Conservation (phyloP, 805 yeast species). For the Pichia insulana region DNA sequence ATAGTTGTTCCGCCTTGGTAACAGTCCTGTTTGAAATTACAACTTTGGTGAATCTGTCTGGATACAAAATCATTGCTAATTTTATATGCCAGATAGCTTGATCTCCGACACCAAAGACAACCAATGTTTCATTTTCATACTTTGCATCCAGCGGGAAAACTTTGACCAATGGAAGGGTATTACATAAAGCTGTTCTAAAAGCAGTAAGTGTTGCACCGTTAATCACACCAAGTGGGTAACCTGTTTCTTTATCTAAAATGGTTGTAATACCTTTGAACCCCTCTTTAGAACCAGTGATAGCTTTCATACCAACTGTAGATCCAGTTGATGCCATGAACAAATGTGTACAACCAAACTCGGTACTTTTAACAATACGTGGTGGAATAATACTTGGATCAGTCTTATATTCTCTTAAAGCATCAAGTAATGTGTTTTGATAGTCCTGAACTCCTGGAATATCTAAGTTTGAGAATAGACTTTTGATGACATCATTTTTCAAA, state of each 20-base stretch:
- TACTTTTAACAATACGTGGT: conserved; percentile 39
- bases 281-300: conserved; percentile 45
- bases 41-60: conserved; percentile 30
- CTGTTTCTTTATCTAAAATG: conserved; percentile 42
- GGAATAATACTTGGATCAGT: conserved; percentile 42
- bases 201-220: conserved; percentile 57
- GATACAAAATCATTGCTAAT: conserved; percentile 34
- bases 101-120: conserved; percentile 52
- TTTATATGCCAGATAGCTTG: conserved; percentile 60
- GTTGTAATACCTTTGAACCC: conserved; percentile 55
- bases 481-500: conserved; percentile 26
- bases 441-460: conserved; percentile 19
- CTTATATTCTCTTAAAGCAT: conserved; percentile 34
- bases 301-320: conserved; percentile 48
- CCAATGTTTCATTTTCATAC: conserved; percentile 15
- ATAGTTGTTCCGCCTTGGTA: conserved; percentile 30
- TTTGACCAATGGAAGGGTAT: conserved; percentile 38
- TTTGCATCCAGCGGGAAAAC: conserved; percentile 21
- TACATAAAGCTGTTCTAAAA: conserved; percentile 56
- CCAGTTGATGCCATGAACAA: conserved; percentile 62
- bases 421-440: conserved; percentile 31
- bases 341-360: conserved; percentile 37
- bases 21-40: conserved; percentile 38
- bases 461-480: conserved; percentile 24
- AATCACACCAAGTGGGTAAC: conserved; percentile 42